Base-by-base conservation (phyloP, 2,329 filamentous ascomycete species). In the Ophiocordyceps camponoti-leonardi region DNA sequence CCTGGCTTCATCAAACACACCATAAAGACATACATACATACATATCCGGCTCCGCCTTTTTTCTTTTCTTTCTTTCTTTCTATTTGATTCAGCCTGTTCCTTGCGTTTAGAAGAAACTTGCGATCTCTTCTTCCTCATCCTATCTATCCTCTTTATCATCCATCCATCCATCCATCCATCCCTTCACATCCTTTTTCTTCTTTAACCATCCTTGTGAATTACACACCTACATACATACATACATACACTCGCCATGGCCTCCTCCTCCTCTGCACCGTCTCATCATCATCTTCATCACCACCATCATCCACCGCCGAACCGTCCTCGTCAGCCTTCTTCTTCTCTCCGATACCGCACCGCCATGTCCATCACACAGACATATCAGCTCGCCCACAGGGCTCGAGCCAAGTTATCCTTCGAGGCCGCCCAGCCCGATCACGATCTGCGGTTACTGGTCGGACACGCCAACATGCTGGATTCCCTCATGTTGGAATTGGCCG, bases 321-420 rank as follows among this genome's bases (percentile, higher is more conserved):
- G 22, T 23, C 7, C 2, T 28, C 26, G 26, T 10, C 22, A 4
- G 19, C 6, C 22, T 46, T 50, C 47, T 53, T 58, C 50, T 56
- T 60, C 46, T 53, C 54, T 57, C 58, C 43, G 46, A 53, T 47
- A 53, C 68, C 44, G 64, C 67, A 84, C 87, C 67, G 88, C 83
- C 69, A 96, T 96, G 92, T 93, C 84, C 63, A 83, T 96, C 70
- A 93, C 90, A 26, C 87, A 95, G 69, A 96, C 90, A 50, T 98
- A 96, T 82, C 94, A 86, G 72, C 83, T 96, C 58, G 92, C 92
- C 62, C 88, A 94, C 74, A 90, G 88, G 67, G 92, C 92, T 61
- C 81, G 92, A 64, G 83, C 81, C 57, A 98, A 98, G 86, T 87
- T 98, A 60, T 87, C 87, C 53, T 77, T 75, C 52, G 90, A 96